phyloP scores from a whole-genome alignment of 352 stramenopile genomes.

The Pythium sp. region DNA sequence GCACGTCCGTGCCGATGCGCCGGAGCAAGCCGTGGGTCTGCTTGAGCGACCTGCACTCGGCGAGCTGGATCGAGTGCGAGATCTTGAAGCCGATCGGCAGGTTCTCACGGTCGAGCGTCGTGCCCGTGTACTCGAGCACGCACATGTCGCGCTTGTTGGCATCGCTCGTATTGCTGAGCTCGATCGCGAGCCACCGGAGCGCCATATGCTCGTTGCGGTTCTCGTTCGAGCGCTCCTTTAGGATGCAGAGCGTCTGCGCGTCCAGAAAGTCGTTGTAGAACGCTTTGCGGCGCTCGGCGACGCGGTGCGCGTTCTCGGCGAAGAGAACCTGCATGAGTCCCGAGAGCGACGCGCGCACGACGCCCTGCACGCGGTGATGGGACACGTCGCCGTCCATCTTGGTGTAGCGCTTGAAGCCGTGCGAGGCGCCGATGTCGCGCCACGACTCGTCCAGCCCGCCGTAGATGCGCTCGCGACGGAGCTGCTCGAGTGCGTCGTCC shows the following conservation, averaged over 20 bases:
- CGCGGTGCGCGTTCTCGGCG: constrained; percentile 42
- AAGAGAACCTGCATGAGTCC: constrained; percentile 67
- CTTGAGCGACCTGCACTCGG: constrained; percentile 61
- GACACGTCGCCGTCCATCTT: constrained; percentile 42
- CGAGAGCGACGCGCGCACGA: constrained; percentile 44
- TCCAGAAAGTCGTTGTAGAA: constrained; percentile 64
- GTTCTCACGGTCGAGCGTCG: constrained; percentile 51
- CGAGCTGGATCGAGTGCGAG: constrained; percentile 48
- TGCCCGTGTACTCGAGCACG: constrained; percentile 68
- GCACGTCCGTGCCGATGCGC: constrained; percentile 45
- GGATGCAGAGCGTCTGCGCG: constrained; percentile 52
- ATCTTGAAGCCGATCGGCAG: constrained; percentile 64
- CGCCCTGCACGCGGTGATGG: constrained; percentile 58
- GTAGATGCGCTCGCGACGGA: constrained; percentile 34
- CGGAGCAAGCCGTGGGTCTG: constrained; percentile 55
- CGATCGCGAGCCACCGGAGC: constrained; percentile 70
- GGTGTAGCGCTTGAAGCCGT: constrained; percentile 57
- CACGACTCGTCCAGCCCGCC: constrained; percentile 47
- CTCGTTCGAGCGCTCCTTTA: constrained; percentile 39
- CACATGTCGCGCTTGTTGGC: constrained; percentile 64
- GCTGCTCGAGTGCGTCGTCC: constrained; percentile 39
- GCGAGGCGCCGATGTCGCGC: constrained; percentile 49
- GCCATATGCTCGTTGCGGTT: constrained; percentile 63
- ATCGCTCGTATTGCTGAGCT: constrained; percentile 45
- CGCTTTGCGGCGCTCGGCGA: constrained; percentile 39